These are phyloP conservation scores for Chrysanthemum lavandulifolium DNA, from an alignment of 129 eudicot species.

Conservation along the genomic window DNA sequence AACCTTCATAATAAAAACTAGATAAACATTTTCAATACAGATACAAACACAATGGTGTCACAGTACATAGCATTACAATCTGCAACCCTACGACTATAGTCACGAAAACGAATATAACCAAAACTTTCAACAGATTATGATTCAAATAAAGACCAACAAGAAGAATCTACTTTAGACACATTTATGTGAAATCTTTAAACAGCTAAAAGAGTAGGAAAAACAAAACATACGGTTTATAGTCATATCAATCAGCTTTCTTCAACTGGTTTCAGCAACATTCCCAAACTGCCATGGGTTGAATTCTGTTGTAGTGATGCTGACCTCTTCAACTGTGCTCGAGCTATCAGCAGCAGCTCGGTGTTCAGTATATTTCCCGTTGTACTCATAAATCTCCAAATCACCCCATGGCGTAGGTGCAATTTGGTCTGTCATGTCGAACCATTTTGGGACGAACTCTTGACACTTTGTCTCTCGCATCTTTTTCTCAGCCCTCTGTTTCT, in stretches of 20 bases:
- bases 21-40: not conserved
- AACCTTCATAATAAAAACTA: too few relatives aligned
- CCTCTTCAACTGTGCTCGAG: slow-evolving; percentile 42
- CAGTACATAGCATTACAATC: slow-evolving; percentile 9
- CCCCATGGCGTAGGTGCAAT: slow-evolving; percentile 93
- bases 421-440: slow-evolving; percentile 78
- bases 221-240: not conserved
- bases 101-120: slow-evolving; percentile 13
- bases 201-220: not conserved
- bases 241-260: slow-evolving; percentile 10
- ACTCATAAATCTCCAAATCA: slow-evolving; percentile 75
- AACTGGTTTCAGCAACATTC: slow-evolving; percentile 37
- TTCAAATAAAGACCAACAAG: slow-evolving; percentile 10
- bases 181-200: slow-evolving; percentile 23
- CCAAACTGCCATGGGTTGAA: slow-evolving; percentile 90
- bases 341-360: slow-evolving; percentile 62
- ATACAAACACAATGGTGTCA: not conserved
- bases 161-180: slow-evolving; percentile 14
- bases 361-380: slow-evolving; percentile 66
- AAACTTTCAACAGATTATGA: slow-evolving; percentile 14
- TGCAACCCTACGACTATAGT: not conserved
- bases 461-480: slow-evolving; percentile 74
- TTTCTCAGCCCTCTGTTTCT: slow-evolving; percentile 93
- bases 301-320: slow-evolving; percentile 42
- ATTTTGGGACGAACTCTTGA: slow-evolving; percentile 56